Conservation (phyloP, 441 rosid species). For the Raphanus hybrid region DNA sequence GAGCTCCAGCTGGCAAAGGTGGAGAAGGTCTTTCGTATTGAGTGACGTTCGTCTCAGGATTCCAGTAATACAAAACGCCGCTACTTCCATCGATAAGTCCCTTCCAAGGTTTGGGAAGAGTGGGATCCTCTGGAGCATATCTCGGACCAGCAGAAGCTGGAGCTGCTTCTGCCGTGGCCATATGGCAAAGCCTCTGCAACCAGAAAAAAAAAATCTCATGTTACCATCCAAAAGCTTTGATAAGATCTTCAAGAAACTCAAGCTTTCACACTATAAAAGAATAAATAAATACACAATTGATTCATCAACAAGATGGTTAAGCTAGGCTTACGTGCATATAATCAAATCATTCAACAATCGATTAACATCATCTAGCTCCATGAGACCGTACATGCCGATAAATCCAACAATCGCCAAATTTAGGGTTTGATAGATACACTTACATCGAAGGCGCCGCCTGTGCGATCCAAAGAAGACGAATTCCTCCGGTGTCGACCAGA, state of each 20-base stretch:
- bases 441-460: conserved; percentile 6
- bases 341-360: background rate
- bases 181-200: conserved; percentile 45
- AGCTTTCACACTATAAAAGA: background rate
- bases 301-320: conserved; percentile 20
- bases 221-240: conserved; percentile 4
- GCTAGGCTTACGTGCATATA: background rate
- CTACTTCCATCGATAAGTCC: conserved; percentile 91
- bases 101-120: conserved; percentile 92
- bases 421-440: conserved; percentile 34
- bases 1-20: conserved; percentile 60
- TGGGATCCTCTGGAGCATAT: conserved; percentile 91
- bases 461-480: background rate
- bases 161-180: conserved; percentile 68
- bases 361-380: background rate
- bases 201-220: conserved; percentile 6
- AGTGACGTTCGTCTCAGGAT: conserved; percentile 88
- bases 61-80: conserved; percentile 81
- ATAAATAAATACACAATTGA: background rate
- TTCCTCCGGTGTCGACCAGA: conserved; percentile 6
- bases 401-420: conserved; percentile 26
- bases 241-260: background rate
- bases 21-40: conserved; percentile 91
- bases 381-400: background rate
- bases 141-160: conserved; percentile 69